phyloP scores from a whole-genome alignment of 495 filamentous ascomycete species.

The Delitschia confertaspora region DNA sequence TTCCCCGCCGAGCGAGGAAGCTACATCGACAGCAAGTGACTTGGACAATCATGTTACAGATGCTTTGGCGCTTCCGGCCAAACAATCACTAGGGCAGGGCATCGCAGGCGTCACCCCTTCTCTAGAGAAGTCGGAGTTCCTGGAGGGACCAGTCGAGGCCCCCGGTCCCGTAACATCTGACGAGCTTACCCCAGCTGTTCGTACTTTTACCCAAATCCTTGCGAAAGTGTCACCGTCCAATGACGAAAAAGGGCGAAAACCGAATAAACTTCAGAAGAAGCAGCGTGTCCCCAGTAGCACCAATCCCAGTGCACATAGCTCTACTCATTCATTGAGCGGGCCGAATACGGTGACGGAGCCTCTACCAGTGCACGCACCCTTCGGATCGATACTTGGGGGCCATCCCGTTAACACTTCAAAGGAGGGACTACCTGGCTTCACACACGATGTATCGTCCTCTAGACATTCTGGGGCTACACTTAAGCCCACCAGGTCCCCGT shows the following conservation, averaged over 20 bases:
- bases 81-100: background rate
- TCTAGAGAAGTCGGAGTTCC: slow-evolving; percentile 20
- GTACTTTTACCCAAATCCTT: slow-evolving; percentile 26
- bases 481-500: slow-evolving; percentile 53
- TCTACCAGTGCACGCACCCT: slow-evolving; percentile 31
- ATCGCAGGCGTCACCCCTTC: slow-evolving; percentile 5
- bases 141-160: slow-evolving; percentile 14
- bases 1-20: slow-evolving; percentile 26
- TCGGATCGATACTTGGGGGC: slow-evolving; percentile 36
- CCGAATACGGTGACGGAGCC: slow-evolving; percentile 33
- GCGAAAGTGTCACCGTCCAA: slow-evolving; percentile 17
- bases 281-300: slow-evolving; percentile 14
- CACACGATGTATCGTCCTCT: slow-evolving; percentile 17
- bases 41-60: slow-evolving; percentile 12
- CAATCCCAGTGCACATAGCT: slow-evolving; percentile 28
- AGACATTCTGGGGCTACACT: slow-evolving; percentile 43
- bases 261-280: slow-evolving; percentile 33
- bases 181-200: slow-evolving; percentile 13
- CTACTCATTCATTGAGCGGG: slow-evolving; percentile 46
- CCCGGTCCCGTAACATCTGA: background rate
- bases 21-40: slow-evolving; percentile 17
- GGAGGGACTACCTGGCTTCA: slow-evolving; percentile 5
- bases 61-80: slow-evolving; percentile 17
- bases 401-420: slow-evolving; percentile 20
- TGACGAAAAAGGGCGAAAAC: slow-evolving; percentile 16